Base-by-base conservation (phyloP, 345 rosid genomes). In the Carallia brachiata region DNA sequence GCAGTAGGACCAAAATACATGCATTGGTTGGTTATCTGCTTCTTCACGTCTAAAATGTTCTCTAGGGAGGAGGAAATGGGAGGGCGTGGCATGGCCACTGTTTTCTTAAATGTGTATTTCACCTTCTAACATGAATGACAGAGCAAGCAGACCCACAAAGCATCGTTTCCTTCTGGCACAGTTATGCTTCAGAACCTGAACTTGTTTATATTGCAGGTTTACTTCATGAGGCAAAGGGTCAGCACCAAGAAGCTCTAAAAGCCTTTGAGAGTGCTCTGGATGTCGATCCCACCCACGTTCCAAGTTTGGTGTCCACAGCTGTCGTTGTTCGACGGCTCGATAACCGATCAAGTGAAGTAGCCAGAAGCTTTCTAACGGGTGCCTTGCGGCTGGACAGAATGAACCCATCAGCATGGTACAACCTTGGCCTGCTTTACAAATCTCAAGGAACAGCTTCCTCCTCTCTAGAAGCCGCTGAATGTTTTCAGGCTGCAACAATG, bases 401-500 rank as follows among this genome's bases (percentile, higher is more conserved):
- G 61, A 87, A 83, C 52, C 59, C 78, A n/a, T 67, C 81, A 0
- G 90, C 90, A 5, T 89, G 92, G 90, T 82, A 81, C 82, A 81
- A 89, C 77, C 92, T 87, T 2, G 96, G 96, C 27, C 75, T 84
- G 77, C 72, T 83, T 44, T 74, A 85, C 63, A 85, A 83, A 55
- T 73, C 77, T 13, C 84, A 87, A 71, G 72, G 60, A 0, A 47
- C 37, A 28, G 69, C 85, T 15, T 62, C 87, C 0, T 48, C 50
- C 17, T 44, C 44, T 0, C 18, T 69, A 4, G 91, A 89, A 61
- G 88, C 87, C 37, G 83, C 84, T 0, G 90, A 89, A 59, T 89
- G 90, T 71, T 84, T 87, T 0, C 81, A 86, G 73, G 90, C 90
- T 39, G 92, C 92, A 53, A 75, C 87, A 6, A 61, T 85, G 66